Percentiles rank a stretch among this genome's conserved stretches.
phyloP scores from a whole-genome alignment of 495 filamentous ascomycete species.

The Schizothecium vesticola region DNA sequence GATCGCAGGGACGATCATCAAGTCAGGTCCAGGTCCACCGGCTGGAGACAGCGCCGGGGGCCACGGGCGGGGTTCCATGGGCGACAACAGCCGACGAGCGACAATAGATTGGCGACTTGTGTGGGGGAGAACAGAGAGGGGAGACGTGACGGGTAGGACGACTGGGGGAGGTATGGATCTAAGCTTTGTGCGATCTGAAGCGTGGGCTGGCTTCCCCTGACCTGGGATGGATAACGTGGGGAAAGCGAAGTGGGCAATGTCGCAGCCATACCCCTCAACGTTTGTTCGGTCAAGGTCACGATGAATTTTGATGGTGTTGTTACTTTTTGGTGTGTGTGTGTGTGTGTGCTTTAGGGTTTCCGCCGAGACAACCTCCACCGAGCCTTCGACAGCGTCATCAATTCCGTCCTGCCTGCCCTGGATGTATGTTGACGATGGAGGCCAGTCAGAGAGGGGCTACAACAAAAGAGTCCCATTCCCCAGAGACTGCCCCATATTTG shows the following conservation, averaged over 20 bases:
- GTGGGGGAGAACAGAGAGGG: neutral
- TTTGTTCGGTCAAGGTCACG: neutral
- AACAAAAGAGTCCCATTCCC: neutral
- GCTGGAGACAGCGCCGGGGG: neutral
- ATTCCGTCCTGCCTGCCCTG: neutral
- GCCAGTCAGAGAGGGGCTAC: neutral
- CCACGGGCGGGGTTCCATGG: neutral
- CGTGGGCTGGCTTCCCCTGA: neutral
- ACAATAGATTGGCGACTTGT: neutral
- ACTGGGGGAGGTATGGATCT: neutral
- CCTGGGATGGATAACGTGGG: neutral
- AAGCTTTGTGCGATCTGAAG: neutral
- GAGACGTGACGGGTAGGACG: neutral
- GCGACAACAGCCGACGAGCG: neutral
- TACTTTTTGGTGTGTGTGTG: neutral
- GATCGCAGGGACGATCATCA: neutral
- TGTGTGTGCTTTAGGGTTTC: neutral
- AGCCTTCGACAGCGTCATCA: neutral
- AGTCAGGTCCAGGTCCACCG: neutral
- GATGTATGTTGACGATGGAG: neutral
- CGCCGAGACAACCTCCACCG: neutral
- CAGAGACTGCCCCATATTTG: neutral
- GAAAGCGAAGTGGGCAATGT: neutral
- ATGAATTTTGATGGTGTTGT: neutral
- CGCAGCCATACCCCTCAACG: neutral